Evolutionary conservation across 805 yeast species (phyloP), one percentile per base, ranked within the genome.

Genomic region (Ogataea thermomethanolica): DNA sequence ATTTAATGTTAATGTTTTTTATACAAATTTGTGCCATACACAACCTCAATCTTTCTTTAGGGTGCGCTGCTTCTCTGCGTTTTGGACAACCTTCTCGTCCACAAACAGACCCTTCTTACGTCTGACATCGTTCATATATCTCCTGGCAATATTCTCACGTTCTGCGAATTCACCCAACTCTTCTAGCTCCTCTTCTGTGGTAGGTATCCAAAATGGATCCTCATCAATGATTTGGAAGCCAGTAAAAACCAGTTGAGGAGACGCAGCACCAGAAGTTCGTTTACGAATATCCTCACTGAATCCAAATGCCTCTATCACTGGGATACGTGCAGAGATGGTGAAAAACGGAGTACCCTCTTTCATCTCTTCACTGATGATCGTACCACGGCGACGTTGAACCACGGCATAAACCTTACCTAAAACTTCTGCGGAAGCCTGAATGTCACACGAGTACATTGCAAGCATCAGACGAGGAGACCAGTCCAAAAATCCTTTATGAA

Each of bases 141-240:
- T 73, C 59, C 95, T 76, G 0, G 97, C 98, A 48, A 90, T 70
- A 56, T 93, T 93, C 55, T 88, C 98, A 54, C 85, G 76, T 52
- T 93, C 99, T 1, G 96, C 95, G 50, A 77, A 76, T 48, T 87
- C 96, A 21, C 99, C 99, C 32, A 87, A 68, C 43, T 88, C 95
- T 59, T 93, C 98, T 33, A 93, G 64, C 61, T 93, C 99, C 60
- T 89, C 97, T 53, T 87, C 97, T 0, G 99, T 93, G 3, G 93
- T 86, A 10, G 99, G 99, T 11, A 93, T 95, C 99, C 99, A 93
- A 71, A 85, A 93, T 32, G 99, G 99, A 69, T 93, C 98, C 50
- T 84, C 76, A 49, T 89, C 95, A 37, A 91, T 76, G 48, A 81
- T 68, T 54, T 89, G 93, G 59, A 76, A 93, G 1, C 98, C 98